A percentile compares a stretch with the other conserved stretches of the same genome.
Evolutionary conservation across 176 grass and related monocot genomes (phyloP).

Genomic region (Stipa capillata): DNA sequence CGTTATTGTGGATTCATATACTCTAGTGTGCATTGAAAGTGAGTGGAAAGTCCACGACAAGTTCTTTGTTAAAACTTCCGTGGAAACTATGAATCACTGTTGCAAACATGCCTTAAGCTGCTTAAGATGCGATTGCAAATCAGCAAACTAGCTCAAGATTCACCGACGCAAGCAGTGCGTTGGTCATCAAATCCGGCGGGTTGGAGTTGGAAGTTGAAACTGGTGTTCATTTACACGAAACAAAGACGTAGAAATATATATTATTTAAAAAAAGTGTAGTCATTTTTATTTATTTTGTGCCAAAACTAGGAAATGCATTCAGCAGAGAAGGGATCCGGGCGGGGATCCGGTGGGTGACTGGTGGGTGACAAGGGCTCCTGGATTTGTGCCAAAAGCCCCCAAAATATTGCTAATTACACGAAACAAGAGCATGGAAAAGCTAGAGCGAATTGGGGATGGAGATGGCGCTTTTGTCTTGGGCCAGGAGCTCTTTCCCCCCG

Average conservation of each 20-base stretch:
- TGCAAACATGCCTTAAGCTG: no score
- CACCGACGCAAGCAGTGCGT: background rate
- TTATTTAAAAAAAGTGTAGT: no score
- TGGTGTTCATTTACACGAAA: background rate
- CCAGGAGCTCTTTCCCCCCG: background rate
- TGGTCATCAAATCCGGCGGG: background rate
- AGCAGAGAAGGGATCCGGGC: background rate
- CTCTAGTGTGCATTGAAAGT: no score
- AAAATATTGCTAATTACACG: background rate
- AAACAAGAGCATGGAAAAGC: background rate
- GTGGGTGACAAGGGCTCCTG: conserved; percentile 18
- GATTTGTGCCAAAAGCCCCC: conserved; percentile 23
- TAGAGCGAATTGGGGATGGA: background rate
- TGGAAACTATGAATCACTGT: no score
- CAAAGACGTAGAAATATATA: background rate
- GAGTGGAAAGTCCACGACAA: no score
- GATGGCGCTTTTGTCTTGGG: conserved; percentile 17
- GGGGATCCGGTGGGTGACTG: background rate
- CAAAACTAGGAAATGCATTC: no score
- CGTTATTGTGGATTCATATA: no score
- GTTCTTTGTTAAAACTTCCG: no score
- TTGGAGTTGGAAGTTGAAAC: background rate
- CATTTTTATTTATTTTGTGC: no score
- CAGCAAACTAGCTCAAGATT: no score
- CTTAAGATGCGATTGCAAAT: no score